Percentiles rank a stretch among this genome's conserved stretches.
Evolutionary conservation across 345 rosid genomes (phyloP).

Genomic region (Gossypium australe): DNA sequence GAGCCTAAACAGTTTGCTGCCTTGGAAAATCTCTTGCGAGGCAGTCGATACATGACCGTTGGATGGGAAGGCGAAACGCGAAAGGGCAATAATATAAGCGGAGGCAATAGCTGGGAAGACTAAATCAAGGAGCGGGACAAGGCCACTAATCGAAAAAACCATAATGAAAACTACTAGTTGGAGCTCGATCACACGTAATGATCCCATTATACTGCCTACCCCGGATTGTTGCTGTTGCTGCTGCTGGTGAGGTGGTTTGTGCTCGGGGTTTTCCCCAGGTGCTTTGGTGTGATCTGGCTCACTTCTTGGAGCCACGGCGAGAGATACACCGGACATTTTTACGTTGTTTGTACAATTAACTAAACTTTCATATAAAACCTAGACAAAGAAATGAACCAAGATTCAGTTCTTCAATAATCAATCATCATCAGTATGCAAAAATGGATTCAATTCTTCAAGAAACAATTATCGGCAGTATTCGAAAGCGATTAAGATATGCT

Average conservation of each 20-base stretch:
- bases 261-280: constrained; percentile 17
- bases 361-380: neutral
- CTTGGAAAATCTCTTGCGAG: constrained; percentile 51
- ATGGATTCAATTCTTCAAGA: too few relatives aligned
- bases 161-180: constrained; percentile 84
- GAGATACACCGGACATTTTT: constrained; percentile 69
- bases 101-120: constrained; percentile 73
- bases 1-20: constrained; percentile 54
- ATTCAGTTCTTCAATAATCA: neutral
- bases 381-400: neutral
- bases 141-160: constrained; percentile 84
- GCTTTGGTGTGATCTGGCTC: constrained; percentile 29
- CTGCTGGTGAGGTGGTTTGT: constrained; percentile 14
- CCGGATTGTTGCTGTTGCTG: constrained; percentile 26
- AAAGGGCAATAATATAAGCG: constrained; percentile 45
- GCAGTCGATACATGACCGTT: constrained; percentile 20
- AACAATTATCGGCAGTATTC: too few relatives aligned
- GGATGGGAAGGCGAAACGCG: constrained; percentile 73
- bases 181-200: constrained; percentile 72
- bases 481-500: neutral
- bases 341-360: neutral
- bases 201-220: constrained; percentile 61
- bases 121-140: constrained; percentile 77
- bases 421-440: neutral
- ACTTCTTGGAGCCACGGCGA: constrained; percentile 46